Base-by-base conservation (phyloP, 2,329 filamentous ascomycete species). In the Davidsoniella australis region DNA sequence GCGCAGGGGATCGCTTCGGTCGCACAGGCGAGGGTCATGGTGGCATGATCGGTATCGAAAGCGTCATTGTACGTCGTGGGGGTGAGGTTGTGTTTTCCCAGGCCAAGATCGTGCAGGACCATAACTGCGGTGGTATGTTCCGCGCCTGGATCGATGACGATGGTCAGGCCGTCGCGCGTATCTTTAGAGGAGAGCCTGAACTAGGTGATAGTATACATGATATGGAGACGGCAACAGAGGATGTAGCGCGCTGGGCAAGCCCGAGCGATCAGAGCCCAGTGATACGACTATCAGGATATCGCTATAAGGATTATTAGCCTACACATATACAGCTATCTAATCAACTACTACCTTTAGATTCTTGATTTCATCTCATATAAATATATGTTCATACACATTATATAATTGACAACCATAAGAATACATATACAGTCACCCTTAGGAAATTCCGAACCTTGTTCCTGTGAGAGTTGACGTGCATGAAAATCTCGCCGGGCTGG, bases 81-180 rank as follows among this genome's bases (percentile, higher is more conserved):
- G 57, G 65, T n/a, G 68, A 70, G 0, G 55, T 56, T n/a, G 57
- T 68, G 4, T 59, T 71, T 1, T 64, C 64, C 2, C 58, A 65
- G 12, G 67, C 66, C 1, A 68, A 73, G 47, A 70, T 93, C 5
- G 65, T 88, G 14, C 82, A 79, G 61, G 83, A 88, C 57, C 87
- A 80, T 61, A 94, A 94, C 60, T 91, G 83, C 57, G 82, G 80
- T 4, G 87, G 87, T 0, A 88, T 94, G 83, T 91, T 87, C 59
- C 72, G 86, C 17, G 85, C 85, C 0, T 89, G 82, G 73, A 66
- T 83, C 17, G 74, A 84, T 54, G 72, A 78, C 3, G 59, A 73
- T 1, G 81, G 78, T 0, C 65, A 66, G 51, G 66, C 70, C 16
- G 66, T 69, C 20, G 75, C 78, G 59, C 71, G 73, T 49, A 70